Conservation (phyloP, 2,329 filamentous ascomycete genomes). For the Phaeosphaeriaceae sp. region DNA sequence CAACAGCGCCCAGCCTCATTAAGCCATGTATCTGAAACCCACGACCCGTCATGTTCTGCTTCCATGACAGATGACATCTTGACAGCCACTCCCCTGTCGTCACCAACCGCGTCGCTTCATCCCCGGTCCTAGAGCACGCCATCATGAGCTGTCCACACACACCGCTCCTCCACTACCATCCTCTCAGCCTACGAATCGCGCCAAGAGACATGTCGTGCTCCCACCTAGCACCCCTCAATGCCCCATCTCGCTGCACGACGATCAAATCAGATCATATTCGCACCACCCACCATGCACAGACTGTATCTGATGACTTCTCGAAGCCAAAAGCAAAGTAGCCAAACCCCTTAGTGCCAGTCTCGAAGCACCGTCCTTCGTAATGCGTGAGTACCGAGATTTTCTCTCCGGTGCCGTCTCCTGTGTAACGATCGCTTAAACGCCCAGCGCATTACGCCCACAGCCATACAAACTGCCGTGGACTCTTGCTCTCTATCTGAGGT, state of each 20-base stretch:
- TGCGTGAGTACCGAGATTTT: not conserved
- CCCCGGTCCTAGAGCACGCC: constrained; percentile 4
- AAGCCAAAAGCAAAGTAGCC: not conserved
- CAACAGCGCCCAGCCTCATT: not conserved
- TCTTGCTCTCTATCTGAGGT: not conserved
- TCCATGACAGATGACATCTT: constrained; percentile 21
- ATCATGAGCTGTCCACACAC: constrained; percentile 10
- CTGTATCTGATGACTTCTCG: not conserved
- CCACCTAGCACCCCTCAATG: not conserved
- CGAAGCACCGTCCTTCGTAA: not conserved
- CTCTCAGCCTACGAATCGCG: constrained; percentile 5
- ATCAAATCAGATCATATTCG: not conserved
- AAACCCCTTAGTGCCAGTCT: not conserved
- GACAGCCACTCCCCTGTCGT: constrained; percentile 13
- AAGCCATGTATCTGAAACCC: constrained; percentile 7
- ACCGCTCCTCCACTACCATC: constrained; percentile 18
- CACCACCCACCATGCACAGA: not conserved
- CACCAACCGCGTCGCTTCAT: constrained; percentile 4
- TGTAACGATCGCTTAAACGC: constrained; percentile 15
- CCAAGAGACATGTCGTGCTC: constrained; percentile 8
- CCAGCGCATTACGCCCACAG: constrained; percentile 1
- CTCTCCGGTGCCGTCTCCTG: constrained; percentile 2
- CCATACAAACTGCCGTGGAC: not conserved
- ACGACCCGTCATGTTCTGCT: constrained; percentile 6
- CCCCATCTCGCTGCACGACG: not conserved